Conservation (phyloP, 768 basidiomycete genomes). For the Hydnomerulius pinastri region DNA sequence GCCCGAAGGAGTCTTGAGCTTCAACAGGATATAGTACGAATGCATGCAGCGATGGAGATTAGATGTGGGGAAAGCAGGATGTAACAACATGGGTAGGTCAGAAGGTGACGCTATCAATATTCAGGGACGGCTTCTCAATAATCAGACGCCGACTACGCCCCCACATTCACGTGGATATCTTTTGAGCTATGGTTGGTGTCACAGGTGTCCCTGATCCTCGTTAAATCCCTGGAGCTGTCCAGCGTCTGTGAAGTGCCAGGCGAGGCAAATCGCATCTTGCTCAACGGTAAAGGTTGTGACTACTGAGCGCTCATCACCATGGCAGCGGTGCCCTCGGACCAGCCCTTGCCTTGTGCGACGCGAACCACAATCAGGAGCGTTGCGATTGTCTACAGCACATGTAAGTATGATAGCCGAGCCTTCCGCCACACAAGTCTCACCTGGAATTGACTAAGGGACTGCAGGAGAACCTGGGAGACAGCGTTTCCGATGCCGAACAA, state of each 20-base stretch:
- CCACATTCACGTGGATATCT: too few species aligned
- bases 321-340: slow-evolving; percentile 13
- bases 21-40: too few species aligned
- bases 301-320: neutral
- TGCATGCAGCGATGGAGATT: too few species aligned
- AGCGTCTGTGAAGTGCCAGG: neutral
- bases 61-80: too few species aligned
- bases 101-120: too few species aligned
- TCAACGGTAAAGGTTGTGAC: neutral
- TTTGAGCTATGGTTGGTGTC: too few species aligned
- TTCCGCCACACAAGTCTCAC: slow-evolving; percentile 26
- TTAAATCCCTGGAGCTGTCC: too few species aligned
- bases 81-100: too few species aligned
- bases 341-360: slow-evolving; percentile 30
- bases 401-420: slow-evolving; percentile 8
- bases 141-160: too few species aligned
- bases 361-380: slow-evolving; percentile 32
- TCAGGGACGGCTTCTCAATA: too few species aligned
- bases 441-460: slow-evolving; percentile 30
- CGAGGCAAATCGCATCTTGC: neutral
- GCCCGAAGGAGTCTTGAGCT: too few species aligned
- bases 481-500: slow-evolving; percentile 21
- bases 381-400: slow-evolving; percentile 24
- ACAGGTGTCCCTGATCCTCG: too few species aligned
- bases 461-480: slow-evolving; percentile 32